Evolutionary conservation across 306 rosid species (phyloP).

Genomic region (Elaeagnus macrophylla): DNA sequence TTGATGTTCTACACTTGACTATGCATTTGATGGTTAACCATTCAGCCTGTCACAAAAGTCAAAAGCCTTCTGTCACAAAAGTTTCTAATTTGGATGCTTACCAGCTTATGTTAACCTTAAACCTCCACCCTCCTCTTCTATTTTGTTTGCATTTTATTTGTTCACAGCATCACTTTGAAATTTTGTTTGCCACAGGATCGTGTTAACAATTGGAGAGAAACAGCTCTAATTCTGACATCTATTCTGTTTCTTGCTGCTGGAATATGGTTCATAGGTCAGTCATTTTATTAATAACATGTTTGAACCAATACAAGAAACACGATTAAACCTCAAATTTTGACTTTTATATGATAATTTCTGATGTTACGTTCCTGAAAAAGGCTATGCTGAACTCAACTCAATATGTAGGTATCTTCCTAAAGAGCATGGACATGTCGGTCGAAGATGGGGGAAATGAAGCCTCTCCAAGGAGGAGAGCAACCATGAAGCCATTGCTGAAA

Average conservation of each 20-base stretch:
- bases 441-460: conserved; percentile 35
- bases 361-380: not conserved
- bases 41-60: too few species aligned
- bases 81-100: conserved; percentile 7
- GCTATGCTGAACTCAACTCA: not conserved
- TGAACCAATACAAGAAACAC: not conserved
- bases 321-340: not conserved
- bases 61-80: not conserved
- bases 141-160: conserved; percentile 1
- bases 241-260: conserved; percentile 65
- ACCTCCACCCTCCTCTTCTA: too few species aligned
- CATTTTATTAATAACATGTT: conserved; percentile 10
- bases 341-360: not conserved
- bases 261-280: conserved; percentile 72
- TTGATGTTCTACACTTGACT: not conserved
- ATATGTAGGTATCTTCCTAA: conserved; percentile 52
- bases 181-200: conserved; percentile 42
- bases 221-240: conserved; percentile 59
- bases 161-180: conserved; percentile 10
- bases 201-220: conserved; percentile 60
- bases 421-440: conserved; percentile 28
- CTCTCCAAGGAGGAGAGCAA: conserved; percentile 20
- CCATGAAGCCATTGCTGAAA: conserved; percentile 54
- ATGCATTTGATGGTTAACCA: conserved; percentile 2
- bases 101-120: conserved; percentile 2